A percentile compares a stretch with the other conserved stretches of the same genome.
Conservation (phyloP, 2,329 filamentous ascomycete genomes). For the Monilinia fructicola region DNA sequence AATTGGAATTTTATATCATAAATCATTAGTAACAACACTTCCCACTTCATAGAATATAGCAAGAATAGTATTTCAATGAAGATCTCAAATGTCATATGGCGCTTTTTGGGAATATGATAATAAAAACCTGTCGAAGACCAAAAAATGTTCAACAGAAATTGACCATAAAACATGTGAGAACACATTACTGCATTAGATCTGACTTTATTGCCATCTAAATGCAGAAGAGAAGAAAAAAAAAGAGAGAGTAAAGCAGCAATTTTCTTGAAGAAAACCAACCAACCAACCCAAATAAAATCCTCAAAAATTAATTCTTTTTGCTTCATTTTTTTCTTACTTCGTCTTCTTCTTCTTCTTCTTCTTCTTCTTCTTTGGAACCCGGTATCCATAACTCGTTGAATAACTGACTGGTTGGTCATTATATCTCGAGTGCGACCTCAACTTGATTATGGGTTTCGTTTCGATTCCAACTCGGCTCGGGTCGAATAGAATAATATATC, state of each 20-base stretch:
- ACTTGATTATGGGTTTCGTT: not conserved
- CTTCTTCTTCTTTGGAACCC: conserved; percentile 24
- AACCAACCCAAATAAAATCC: conserved; percentile 28
- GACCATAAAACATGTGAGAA: conserved; percentile 31
- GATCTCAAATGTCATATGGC: conserved; percentile 18
- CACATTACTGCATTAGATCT: conserved; percentile 36
- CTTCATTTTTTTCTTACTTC: conserved; percentile 8
- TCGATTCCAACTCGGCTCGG: conserved; percentile 2
- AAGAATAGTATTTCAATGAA: conserved; percentile 7
- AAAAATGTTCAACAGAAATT: conserved; percentile 17
- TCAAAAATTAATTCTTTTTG: conserved; percentile 21
- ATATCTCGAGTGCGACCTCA: conserved; percentile 5
- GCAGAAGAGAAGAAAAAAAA: conserved; percentile 33
- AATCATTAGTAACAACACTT: not conserved
- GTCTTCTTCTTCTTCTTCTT: not conserved
- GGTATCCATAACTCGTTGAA: conserved; percentile 24
- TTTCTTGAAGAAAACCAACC: conserved; percentile 30
- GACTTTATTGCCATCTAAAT: conserved; percentile 41
- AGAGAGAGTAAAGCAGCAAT: conserved; percentile 35
- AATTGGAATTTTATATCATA: not conserved
- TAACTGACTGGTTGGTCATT: conserved; percentile 3
- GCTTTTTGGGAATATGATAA: conserved; percentile 15
- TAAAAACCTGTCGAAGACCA: conserved; percentile 17
- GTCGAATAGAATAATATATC: conserved; percentile 8
- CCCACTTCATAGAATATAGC: conserved; percentile 7